Percentiles rank a stretch among this genome's conserved stretches.
Conservation (phyloP, 176 grass and related monocot species). For the Thalia dealbata region DNA sequence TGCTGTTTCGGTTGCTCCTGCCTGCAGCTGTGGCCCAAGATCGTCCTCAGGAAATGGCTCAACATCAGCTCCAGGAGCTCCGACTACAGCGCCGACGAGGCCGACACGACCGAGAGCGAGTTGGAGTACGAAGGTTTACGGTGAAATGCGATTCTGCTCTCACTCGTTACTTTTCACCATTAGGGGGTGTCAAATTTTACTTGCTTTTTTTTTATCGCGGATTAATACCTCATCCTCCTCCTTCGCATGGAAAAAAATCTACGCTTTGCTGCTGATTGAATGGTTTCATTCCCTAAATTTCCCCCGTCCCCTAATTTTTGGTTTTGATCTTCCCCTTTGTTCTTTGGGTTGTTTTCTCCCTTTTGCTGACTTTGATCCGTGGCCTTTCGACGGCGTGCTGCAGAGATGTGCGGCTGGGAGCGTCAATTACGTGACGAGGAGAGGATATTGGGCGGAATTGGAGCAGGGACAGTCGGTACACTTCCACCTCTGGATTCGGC, state of each 20-base stretch:
- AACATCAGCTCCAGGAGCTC: slow-evolving; percentile 77
- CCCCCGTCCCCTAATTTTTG: neutral
- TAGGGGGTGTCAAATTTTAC: neutral
- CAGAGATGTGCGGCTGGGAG: slow-evolving; percentile 86
- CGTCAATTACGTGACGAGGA: slow-evolving; percentile 44
- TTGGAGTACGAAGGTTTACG: slow-evolving; percentile 58
- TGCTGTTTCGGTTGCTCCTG: slow-evolving; percentile 36
- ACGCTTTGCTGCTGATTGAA: neutral
- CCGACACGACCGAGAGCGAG: slow-evolving; percentile 67
- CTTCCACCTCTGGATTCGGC: slow-evolving; percentile 1
- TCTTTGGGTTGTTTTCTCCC: neutral
- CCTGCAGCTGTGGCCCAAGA: slow-evolving; percentile 80
- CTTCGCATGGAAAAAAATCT: slow-evolving; percentile 8
- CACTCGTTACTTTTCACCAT: neutral
- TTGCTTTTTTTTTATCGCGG: neutral
- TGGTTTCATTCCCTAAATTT: slow-evolving; percentile 1
- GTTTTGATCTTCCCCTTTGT: neutral
- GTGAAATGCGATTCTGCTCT: neutral
- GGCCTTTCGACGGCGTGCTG: slow-evolving; percentile 9
- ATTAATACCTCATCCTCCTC: neutral
- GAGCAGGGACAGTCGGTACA: slow-evolving; percentile 43
- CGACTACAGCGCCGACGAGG: slow-evolving; percentile 90
- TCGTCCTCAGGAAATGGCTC: slow-evolving; percentile 85
- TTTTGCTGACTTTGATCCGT: slow-evolving; percentile 7
- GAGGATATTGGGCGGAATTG: slow-evolving; percentile 36